Evolutionary conservation across 164 flowering plant genomes (phyloP), one percentile per base, ranked within the genome.

Genomic region (Tetracentron sinense): DNA sequence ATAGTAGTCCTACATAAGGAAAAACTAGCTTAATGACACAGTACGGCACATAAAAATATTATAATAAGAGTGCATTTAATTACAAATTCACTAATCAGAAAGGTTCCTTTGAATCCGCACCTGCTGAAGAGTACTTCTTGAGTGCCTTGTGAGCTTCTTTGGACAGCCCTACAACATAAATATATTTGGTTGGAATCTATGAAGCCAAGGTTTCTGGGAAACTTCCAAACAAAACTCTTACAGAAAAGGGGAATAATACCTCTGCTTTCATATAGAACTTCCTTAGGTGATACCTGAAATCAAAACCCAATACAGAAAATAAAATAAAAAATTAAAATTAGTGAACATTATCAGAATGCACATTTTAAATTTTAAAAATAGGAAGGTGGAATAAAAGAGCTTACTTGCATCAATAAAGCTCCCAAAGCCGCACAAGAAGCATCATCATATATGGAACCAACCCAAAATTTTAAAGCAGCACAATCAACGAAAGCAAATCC

Each of bases 401-500:
- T 62, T 79, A 89, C 99, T 62, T 95, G 99, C 97, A 95, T 79
- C 76, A 95, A 65, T 69, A 91, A 69, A 70, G 99, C 87, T 57
- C 94, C 97, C 72, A 95, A 64, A 69, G 94, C 79, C 16, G 96
- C 82, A 78, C 78, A 86, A 49, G 99, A 89, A 49, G 88, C 83
- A 81, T 95, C 99, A 77, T 91, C 97, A 51, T 58, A 62, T n/a
- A 89, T 70, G 59, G 89, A 86, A 68, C 99, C 99, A 78, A 89
- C 79, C 93, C 96, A 91, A 74, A 95, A 79, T 73, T 73, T 85
- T 63, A 88, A 75, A 69, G 96, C 76, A 70, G 96, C 94, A 76
- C 89, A 89, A 70, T 92, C 97, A 69, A 92, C 88, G 71, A 95
- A 95, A 64, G 97, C 96, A 88, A 95, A 92, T 53, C 97, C 99